Base-by-base conservation (phyloP, 2,329 filamentous ascomycete genomes). In the Emergomyces orientalis region DNA sequence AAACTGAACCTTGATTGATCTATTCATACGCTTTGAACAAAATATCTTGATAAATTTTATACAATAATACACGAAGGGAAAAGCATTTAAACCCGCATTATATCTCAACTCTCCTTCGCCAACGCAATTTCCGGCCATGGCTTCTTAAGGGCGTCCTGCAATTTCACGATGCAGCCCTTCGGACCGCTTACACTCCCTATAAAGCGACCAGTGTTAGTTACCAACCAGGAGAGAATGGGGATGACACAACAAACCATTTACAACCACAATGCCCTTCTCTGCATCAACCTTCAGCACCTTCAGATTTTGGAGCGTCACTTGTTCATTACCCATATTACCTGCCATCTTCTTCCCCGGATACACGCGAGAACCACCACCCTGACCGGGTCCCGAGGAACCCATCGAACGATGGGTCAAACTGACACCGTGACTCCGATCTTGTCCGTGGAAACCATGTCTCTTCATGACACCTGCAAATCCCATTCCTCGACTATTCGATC, bases 391-490 rank as follows among this genome's bases (percentile, higher is more conserved):
- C 8, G 88, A 84, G 41, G 91, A 93, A 81, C 94, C 94, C 79
- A 97, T 90, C 34, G 89, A 89, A 72, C 94, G 85, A 82, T 99
- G 94, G 72, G 90, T 91, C 79, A 91, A 86, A 73, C 92, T 97
- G 79, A 95, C 93, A 83, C 94, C 94, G 84, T 99, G 94, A 70
- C 88, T 92, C 63, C 91, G 90, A 69, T 87, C 88, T 80, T 99
- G 94, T 70, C 94, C 94, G 37, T 81, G 76, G 77, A 94, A 97
- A 41, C 91, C 91, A 79, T 93, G 90, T 69, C 90, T 84, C 86
- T 99, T 99, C 94, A 99, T 99, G 68, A 90, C 94, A 83, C 94
- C 94, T 11, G 89, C 90, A 75, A 97, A 99, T 8, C 94, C 94
- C 84, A 91, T 93, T 61, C 94, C 94, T 73, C 90, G 85, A 69